Conservation (phyloP, 2,329 filamentous ascomycete species). For the Phialemoniopsis sp. region DNA sequence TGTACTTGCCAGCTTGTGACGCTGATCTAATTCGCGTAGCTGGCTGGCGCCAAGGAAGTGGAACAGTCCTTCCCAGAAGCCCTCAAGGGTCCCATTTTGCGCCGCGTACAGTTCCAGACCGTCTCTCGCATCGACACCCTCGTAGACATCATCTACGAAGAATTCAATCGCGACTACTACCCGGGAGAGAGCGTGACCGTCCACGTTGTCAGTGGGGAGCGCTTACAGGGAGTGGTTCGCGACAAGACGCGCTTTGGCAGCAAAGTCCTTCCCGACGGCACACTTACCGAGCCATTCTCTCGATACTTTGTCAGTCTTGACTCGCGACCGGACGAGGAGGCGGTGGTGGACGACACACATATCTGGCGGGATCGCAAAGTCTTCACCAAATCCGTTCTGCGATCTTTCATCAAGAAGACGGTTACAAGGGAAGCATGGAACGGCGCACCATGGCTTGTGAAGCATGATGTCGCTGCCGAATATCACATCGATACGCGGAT, state of each 20-base stretch:
- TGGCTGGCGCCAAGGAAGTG: slow-evolving; percentile 79
- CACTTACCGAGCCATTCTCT: slow-evolving; percentile 65
- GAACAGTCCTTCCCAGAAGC: slow-evolving; percentile 89
- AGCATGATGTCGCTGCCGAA: slow-evolving; percentile 71
- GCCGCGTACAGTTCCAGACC: slow-evolving; percentile 86
- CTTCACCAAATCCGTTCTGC: slow-evolving; percentile 91
- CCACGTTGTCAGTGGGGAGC: slow-evolving; percentile 63
- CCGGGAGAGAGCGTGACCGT: slow-evolving; percentile 82
- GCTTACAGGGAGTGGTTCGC: slow-evolving; percentile 69
- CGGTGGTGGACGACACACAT: slow-evolving; percentile 74
- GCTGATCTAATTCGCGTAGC: slow-evolving; percentile 39
- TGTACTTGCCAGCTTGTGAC: slow-evolving; percentile 2
- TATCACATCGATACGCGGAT: slow-evolving; percentile 88
- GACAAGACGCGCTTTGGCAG: slow-evolving; percentile 78
- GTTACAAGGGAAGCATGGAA: slow-evolving; percentile 90
- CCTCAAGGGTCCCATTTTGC: slow-evolving; percentile 84
- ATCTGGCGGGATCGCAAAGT: slow-evolving; percentile 83
- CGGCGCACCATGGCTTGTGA: slow-evolving; percentile 95
- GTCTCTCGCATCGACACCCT: slow-evolving; percentile 84
- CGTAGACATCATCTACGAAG: slow-evolving; percentile 64
- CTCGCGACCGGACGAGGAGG: slow-evolving; percentile 65
- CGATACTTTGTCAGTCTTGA: slow-evolving; percentile 78
- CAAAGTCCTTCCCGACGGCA: slow-evolving; percentile 62
- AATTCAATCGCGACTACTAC: slow-evolving; percentile 88
- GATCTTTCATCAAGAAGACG: slow-evolving; percentile 92